Percentiles rank a stretch among this genome's conserved stretches.
phyloP scores from a whole-genome alignment of 192 early-diverging fungal genomes.

The Dispira parvispora region DNA sequence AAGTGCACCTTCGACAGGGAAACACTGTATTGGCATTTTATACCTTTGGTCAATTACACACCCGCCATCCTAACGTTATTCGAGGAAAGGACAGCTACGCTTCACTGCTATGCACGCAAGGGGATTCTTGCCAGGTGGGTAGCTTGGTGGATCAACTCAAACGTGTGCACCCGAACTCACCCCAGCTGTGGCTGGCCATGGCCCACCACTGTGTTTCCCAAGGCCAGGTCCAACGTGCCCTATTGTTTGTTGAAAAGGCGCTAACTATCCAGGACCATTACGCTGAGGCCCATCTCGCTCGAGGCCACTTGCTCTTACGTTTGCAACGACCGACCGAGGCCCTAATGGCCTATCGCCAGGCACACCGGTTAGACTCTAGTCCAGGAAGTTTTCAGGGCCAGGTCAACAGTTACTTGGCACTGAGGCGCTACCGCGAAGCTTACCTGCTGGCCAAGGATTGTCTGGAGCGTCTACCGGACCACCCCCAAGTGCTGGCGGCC shows the following conservation, averaged over 20 bases:
- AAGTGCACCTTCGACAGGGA: neutral
- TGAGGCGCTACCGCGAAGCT: neutral
- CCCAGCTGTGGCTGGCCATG: slow-evolving; percentile 28
- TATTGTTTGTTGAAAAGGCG: slow-evolving; percentile 26
- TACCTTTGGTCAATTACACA: neutral
- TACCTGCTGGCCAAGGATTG: too few species aligned
- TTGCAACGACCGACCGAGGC: slow-evolving; percentile 17
- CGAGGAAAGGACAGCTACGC: slow-evolving; percentile 1
- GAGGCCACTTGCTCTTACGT: slow-evolving; percentile 14
- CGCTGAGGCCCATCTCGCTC: slow-evolving; percentile 18
- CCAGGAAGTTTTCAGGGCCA: neutral
- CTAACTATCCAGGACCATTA: slow-evolving; percentile 18
- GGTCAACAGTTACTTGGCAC: neutral
- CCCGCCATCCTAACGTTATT: neutral
- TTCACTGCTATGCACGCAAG: neutral
- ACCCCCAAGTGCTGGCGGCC: too few species aligned
- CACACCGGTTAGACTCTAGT: slow-evolving; percentile 9
- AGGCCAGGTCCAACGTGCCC: slow-evolving; percentile 20
- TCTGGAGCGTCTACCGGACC: too few species aligned
- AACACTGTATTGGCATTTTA: neutral
- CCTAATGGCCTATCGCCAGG: slow-evolving; percentile 15
- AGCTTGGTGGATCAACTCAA: neutral
- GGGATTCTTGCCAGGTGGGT: neutral
- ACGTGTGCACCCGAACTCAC: neutral
- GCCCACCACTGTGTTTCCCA: slow-evolving; percentile 19